Evolutionary conservation across 495 filamentous ascomycete genomes (phyloP), one percentile per base, ranked within the genome.

Genomic region (Parachaetomium inaequale): DNA sequence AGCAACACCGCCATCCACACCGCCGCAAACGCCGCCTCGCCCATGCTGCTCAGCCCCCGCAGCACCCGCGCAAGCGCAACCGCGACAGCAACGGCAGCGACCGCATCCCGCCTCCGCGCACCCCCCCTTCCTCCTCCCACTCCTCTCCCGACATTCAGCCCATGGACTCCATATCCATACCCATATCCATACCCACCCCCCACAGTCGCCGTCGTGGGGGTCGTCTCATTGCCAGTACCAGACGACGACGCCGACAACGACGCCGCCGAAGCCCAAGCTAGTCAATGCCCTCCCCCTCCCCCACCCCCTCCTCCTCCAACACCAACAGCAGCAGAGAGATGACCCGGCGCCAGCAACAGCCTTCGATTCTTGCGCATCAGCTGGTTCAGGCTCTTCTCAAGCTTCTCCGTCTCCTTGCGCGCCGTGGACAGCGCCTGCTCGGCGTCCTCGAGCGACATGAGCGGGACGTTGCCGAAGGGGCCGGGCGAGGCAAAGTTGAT

Each of bases 361-460:
- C 75, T 72, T 58, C 81, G 74, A 66, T 89, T 89, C 78, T 82
- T 85, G 66, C 84, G 84, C 58, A 87, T 75, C 38, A 88, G 58
- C 55, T 79, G 76, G 62, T 79, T 80, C 23, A 89, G 68, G 64
- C 77, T 85, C 79, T 89, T 91, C 72, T 91, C 89, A 10, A 90
- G 68, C 59, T 70, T 80, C 56, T 92, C 89, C 36, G 84, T 80
- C 67, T 91, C 87, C 76, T 86, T 89, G 63, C 80, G 79, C n/a
- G 82, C 79, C 12, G 70, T 66, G 19, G 76, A 60, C 65, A 88
- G 75, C 34, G 79, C 83, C 58, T 73, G 74, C 73, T 91, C 87
- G 6, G 84, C 81, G 31, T 88, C 87, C 55, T 85, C 80, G 7
- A 88, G 74, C 31, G 72, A 79, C 70, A 86, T 77, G 14, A 83